Conservation (phyloP, 345 rosid genomes). For the Turritis glabra region DNA sequence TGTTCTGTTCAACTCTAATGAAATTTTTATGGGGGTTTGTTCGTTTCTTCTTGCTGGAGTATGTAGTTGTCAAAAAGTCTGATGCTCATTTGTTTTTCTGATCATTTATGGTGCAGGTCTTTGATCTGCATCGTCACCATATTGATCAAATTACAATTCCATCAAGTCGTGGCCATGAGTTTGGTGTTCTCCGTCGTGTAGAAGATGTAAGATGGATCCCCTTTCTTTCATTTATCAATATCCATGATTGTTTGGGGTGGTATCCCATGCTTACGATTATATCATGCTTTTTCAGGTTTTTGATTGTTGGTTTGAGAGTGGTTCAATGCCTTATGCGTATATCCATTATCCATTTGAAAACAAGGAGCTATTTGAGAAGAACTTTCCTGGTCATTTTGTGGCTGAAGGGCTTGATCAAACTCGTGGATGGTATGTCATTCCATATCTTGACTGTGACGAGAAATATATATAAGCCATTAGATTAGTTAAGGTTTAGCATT, state of each 20-base stretch:
- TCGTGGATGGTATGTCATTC: constrained; percentile 90
- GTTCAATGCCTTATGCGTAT: constrained; percentile 99
- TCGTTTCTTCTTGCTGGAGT: not conserved
- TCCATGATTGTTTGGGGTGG: constrained; percentile 9
- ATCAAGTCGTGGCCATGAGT: constrained; percentile 72
- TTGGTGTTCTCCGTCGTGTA: constrained; percentile 84
- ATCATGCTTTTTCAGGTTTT: constrained; percentile 64
- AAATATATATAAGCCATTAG: constrained; percentile 1
- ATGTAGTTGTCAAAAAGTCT: constrained; percentile 9
- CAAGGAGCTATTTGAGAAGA: constrained; percentile 78
- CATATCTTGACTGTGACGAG: not conserved
- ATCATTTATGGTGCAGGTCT: constrained; percentile 51
- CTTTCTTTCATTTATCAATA: constrained; percentile 12
- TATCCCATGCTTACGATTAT: constrained; percentile 6
- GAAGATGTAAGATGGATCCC: constrained; percentile 68
- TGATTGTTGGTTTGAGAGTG: constrained; percentile 99
- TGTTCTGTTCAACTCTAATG: constrained; percentile 6
- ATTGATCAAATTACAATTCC: constrained; percentile 93
- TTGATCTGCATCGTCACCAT: constrained; percentile 93
- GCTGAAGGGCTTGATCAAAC: constrained; percentile 99
- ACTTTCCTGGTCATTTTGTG: constrained; percentile 96
- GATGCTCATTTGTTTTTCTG: constrained; percentile 22
- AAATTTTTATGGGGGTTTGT: not conserved
- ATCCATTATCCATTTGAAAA: constrained; percentile 99
- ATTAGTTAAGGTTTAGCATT: constrained; percentile 1